Conservation (phyloP, 305 asterid genomes). For the Fraxinus platypoda region DNA sequence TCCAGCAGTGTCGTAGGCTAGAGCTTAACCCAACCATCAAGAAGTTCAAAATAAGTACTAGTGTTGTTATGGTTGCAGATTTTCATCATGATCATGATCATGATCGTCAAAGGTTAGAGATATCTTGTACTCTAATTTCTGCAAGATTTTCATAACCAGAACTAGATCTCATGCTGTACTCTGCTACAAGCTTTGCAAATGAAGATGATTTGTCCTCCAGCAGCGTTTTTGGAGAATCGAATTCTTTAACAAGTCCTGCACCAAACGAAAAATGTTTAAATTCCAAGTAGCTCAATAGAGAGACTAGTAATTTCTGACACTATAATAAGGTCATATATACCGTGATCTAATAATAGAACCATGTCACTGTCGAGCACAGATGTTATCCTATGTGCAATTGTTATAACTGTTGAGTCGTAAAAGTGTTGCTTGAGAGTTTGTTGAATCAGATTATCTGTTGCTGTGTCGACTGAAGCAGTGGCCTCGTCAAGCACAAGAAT, state of each 20-base stretch:
- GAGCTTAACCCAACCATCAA: not conserved
- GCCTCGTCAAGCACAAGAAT: conserved; percentile 91
- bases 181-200: conserved; percentile 83
- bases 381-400: conserved; percentile 87
- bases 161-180: conserved; percentile 80
- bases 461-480: conserved; percentile 93
- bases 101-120: not conserved
- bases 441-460: conserved; percentile 80
- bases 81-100: conserved; percentile 12
- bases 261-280: not conserved
- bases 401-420: conserved; percentile 59
- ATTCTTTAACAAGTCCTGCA: conserved; percentile 76
- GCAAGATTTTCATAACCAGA: conserved; percentile 43
- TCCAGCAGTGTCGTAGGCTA: too few species aligned
- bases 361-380: conserved; percentile 80
- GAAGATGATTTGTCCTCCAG: conserved; percentile 59
- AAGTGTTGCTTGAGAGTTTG: conserved; percentile 69
- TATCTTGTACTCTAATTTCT: not conserved
- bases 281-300: not conserved
- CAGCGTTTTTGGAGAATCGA: conserved; percentile 63
- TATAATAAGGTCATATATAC: conserved; percentile 24
- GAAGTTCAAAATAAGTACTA: not conserved
- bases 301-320: not conserved
- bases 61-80: not conserved
- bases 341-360: conserved; percentile 66